Percentiles rank a stretch among this genome's conserved stretches.
Evolutionary conservation across 2,329 filamentous ascomycete species (phyloP).

Genomic region (Pseudogymnoascus sp.): DNA sequence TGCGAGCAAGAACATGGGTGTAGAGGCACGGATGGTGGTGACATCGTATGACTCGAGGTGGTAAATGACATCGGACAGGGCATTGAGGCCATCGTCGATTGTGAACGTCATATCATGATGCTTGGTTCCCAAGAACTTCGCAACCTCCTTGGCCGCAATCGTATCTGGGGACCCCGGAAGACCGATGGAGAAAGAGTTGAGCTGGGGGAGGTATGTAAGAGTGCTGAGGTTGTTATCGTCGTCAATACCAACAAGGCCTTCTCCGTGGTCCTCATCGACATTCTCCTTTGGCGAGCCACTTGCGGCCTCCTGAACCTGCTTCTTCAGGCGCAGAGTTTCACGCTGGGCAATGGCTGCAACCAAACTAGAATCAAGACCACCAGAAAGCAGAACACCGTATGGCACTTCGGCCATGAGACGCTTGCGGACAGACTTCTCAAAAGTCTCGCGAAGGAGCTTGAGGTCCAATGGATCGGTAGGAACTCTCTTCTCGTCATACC

Average conservation of each 20-base stretch:
- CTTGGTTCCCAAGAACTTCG: slow-evolving; percentile 93
- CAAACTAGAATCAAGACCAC: slow-evolving; percentile 90
- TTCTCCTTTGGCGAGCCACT: slow-evolving; percentile 38
- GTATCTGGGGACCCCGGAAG: slow-evolving; percentile 89
- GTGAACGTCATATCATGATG: slow-evolving; percentile 99
- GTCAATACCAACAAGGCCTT: slow-evolving; percentile 86
- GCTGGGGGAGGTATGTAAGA: slow-evolving; percentile 81
- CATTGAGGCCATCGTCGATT: slow-evolving; percentile 92
- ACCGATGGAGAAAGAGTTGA: slow-evolving; percentile 98
- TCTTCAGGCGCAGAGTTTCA: slow-evolving; percentile 70
- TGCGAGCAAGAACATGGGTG: slow-evolving; percentile 94
- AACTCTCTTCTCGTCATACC: slow-evolving; percentile 77
- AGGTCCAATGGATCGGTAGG: slow-evolving; percentile 76
- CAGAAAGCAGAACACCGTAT: slow-evolving; percentile 90
- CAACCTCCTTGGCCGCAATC: slow-evolving; percentile 83
- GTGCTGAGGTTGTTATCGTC: slow-evolving; percentile 84
- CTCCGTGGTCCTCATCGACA: slow-evolving; percentile 50
- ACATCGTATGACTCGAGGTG: slow-evolving; percentile 98
- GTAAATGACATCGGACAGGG: slow-evolving; percentile 93
- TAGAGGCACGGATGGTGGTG: slow-evolving; percentile 95
- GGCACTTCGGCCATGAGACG: slow-evolving; percentile 98
- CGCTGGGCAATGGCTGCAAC: slow-evolving; percentile 93
- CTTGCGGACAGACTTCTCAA: slow-evolving; percentile 91
- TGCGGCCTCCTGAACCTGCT: slow-evolving; percentile 45
- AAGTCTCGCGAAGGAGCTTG: slow-evolving; percentile 67